These are phyloP conservation scores for Hirsutella rhossiliensis DNA, from an alignment of 2,329 filamentous ascomycete species.

Conservation along the genomic window DNA sequence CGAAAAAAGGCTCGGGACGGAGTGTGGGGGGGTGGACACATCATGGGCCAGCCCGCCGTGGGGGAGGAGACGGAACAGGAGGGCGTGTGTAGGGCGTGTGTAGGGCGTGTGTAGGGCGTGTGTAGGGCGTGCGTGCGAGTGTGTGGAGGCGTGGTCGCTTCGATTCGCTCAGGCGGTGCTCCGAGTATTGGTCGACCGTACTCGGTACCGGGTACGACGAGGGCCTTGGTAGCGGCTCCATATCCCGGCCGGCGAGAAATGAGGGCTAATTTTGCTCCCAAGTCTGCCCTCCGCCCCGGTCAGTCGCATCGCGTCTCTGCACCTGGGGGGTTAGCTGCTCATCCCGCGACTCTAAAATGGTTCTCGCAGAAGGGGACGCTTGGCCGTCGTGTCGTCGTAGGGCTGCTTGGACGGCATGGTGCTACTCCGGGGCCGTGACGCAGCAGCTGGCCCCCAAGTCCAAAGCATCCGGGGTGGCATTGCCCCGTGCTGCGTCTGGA, in stretches of 20 bases:
- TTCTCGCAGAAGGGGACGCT: background rate
- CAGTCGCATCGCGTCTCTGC: background rate
- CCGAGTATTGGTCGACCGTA: background rate
- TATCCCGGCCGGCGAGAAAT: background rate
- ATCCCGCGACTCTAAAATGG: background rate
- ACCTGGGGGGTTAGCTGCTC: background rate
- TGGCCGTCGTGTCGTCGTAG: constrained; percentile 1
- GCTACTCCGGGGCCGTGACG: background rate
- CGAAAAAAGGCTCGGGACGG: background rate
- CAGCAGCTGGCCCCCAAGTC: background rate
- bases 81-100: no score
- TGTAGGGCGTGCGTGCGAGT: background rate
- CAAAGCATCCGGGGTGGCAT: background rate
- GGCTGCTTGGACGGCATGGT: background rate
- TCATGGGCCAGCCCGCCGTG: background rate
- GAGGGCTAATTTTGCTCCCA: constrained; percentile 4
- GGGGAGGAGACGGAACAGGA: background rate
- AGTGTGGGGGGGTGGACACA: background rate
- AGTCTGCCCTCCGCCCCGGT: background rate
- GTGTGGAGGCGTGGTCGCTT: background rate
- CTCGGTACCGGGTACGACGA: background rate
- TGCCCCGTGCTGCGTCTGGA: background rate
- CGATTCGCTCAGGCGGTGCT: constrained; percentile 2
- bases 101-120: no score
- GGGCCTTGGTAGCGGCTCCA: background rate